These are phyloP conservation scores for Zalaria obscura DNA, from an alignment of 2,329 filamentous ascomycete species.

Conservation along the genomic window DNA sequence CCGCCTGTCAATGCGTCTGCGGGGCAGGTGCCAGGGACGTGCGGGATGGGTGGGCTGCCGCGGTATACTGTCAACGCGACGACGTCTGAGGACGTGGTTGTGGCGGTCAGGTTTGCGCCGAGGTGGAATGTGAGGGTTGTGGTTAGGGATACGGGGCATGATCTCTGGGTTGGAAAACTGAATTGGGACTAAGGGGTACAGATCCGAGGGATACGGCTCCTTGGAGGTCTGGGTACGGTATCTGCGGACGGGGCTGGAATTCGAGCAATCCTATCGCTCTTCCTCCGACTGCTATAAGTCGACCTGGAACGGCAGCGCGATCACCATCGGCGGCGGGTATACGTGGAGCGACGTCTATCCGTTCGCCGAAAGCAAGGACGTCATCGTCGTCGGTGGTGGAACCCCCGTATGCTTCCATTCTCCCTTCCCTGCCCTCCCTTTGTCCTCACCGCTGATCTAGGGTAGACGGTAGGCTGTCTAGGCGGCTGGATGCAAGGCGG, in stretches of 20 bases:
- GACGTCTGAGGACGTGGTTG: conserved; percentile 10
- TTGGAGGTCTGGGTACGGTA: conserved; percentile 42
- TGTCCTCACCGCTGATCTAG: too few species aligned
- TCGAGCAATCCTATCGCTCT: conserved; percentile 25
- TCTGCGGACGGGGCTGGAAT: conserved; percentile 45
- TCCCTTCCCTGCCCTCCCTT: too few species aligned
- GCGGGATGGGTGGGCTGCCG: conserved; percentile 9
- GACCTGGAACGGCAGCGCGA: conserved; percentile 35
- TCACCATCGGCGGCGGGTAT: conserved; percentile 42
- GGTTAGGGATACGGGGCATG: conserved; percentile 27
- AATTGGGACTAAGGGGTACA: too few species aligned
- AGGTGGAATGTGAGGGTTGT: conserved; percentile 37
- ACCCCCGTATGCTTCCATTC: conserved; percentile 17
- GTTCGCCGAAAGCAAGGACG: conserved; percentile 27
- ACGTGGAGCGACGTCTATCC: conserved; percentile 35
- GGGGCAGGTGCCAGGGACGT: background rate
- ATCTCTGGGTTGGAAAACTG: conserved; percentile 10
- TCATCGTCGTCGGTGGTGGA: conserved; percentile 41
- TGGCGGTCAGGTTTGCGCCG: conserved; percentile 25
- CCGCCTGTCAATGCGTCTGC: background rate
- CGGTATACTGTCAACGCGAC: conserved; percentile 18
- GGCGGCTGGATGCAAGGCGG: conserved; percentile 49
- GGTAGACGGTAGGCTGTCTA: conserved; percentile 37
- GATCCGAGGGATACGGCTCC: conserved; percentile 40
- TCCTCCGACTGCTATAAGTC: conserved; percentile 20